These are phyloP conservation scores for Cydonia oblonga DNA, from an alignment of 331 rosid species.

Conservation along the genomic window DNA sequence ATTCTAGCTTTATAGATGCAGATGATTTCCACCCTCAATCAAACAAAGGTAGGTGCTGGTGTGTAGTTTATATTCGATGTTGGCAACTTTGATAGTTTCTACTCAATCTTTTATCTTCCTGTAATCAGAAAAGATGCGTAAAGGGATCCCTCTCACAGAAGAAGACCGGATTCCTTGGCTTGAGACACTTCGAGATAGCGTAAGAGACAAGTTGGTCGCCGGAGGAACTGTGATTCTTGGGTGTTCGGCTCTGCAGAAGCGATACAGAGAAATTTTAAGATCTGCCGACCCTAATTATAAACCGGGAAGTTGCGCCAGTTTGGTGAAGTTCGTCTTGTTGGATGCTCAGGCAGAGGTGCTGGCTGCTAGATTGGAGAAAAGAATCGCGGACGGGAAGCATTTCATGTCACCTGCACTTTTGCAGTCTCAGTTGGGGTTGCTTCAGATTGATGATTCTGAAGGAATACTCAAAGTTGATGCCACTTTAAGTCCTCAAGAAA, in stretches of 20 bases:
- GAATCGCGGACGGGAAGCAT: constrained; percentile 72
- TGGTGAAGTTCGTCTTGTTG: constrained; percentile 54
- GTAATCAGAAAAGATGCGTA: constrained; percentile 55
- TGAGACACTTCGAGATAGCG: constrained; percentile 33
- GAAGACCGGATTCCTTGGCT: constrained; percentile 86
- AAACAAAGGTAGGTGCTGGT: constrained; percentile 45
- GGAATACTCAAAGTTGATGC: constrained; percentile 64
- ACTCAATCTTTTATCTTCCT: not conserved
- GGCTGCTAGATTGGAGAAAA: constrained; percentile 34
- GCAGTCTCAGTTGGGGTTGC: constrained; percentile 76
- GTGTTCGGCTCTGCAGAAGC: constrained; percentile 70
- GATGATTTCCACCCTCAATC: constrained; percentile 81
- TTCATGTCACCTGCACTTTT: constrained; percentile 77
- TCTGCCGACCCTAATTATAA: constrained; percentile 51
- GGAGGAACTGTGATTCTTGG: constrained; percentile 38
- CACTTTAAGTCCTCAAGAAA: constrained; percentile 36
- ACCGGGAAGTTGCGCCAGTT: constrained; percentile 23
- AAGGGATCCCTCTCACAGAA: constrained; percentile 67
- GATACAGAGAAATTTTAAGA: constrained; percentile 61
- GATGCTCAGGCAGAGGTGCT: constrained; percentile 60
- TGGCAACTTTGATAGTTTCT: not conserved
- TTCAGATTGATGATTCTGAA: constrained; percentile 57
- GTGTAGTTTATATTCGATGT: not conserved
- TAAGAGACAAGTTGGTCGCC: constrained; percentile 21
- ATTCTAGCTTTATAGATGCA: constrained; percentile 57